These are phyloP conservation scores for Aureobasidium sp. DNA, from an alignment of 2,329 filamentous ascomycete genomes.

Conservation along the genomic window DNA sequence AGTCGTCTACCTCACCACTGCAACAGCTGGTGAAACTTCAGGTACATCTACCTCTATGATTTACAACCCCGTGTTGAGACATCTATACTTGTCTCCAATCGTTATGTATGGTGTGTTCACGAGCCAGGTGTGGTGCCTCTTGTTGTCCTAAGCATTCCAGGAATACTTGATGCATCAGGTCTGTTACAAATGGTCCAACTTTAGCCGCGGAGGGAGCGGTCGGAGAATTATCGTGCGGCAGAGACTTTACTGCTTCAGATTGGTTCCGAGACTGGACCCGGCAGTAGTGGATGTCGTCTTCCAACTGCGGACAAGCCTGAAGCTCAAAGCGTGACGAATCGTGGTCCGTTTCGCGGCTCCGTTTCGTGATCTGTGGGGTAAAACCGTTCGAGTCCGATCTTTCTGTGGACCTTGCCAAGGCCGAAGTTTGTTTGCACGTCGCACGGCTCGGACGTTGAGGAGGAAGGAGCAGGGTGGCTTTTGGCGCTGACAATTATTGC, in stretches of 20 bases:
- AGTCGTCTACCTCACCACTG: slow-evolving; percentile 12
- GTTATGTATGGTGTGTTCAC: background rate
- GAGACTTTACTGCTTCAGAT: background rate
- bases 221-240: background rate
- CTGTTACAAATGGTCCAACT: background rate
- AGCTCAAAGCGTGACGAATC: background rate
- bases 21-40: slow-evolving; percentile 2
- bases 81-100: background rate
- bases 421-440: slow-evolving; percentile 6
- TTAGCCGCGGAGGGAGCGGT: background rate
- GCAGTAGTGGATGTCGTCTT: background rate
- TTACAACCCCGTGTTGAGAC: background rate
- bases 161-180: slow-evolving; percentile 6
- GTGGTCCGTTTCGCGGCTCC: background rate
- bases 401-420: background rate
- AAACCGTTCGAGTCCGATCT: background rate
- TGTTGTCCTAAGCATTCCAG: background rate
- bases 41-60: background rate
- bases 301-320: background rate
- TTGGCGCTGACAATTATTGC: background rate
- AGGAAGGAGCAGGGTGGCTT: background rate
- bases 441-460: background rate
- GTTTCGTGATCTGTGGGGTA: slow-evolving; percentile 7
- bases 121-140: background rate
- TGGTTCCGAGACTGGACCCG: background rate